A percentile compares a stretch with the other conserved stretches of the same genome.
Conservation (phyloP, 2,329 filamentous ascomycete species). For the Cladophialophora immunda region DNA sequence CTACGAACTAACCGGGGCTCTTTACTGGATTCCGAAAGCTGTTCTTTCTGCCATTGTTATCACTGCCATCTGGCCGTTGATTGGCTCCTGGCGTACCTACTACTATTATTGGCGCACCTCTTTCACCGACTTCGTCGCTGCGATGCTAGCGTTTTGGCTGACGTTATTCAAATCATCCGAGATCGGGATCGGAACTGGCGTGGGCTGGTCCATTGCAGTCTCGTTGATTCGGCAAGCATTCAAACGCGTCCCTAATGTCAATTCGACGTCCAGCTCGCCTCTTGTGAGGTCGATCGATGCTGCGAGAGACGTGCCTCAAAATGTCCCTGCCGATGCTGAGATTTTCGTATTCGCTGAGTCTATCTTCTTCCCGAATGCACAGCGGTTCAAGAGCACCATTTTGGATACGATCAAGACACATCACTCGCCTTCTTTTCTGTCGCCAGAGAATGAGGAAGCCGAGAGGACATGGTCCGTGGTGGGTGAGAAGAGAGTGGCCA, state of each 20-base stretch:
- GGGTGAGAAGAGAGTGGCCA: constrained; percentile 57
- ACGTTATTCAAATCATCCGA: constrained; percentile 69
- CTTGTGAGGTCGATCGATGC: constrained; percentile 42
- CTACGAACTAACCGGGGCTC: constrained; percentile 66
- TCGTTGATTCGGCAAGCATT: constrained; percentile 67
- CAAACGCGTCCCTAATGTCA: constrained; percentile 49
- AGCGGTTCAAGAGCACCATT: constrained; percentile 59
- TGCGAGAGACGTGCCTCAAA: constrained; percentile 33
- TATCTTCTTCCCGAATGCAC: constrained; percentile 69
- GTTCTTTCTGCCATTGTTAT: constrained; percentile 73
- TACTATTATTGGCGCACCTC: constrained; percentile 72
- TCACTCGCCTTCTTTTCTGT: constrained; percentile 52
- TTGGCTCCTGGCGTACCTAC: constrained; percentile 66
- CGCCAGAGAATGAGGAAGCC: constrained; percentile 46
- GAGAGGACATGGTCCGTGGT: constrained; percentile 65
- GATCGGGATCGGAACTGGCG: constrained; percentile 66
- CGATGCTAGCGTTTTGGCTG: constrained; percentile 71
- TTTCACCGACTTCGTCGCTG: constrained; percentile 69
- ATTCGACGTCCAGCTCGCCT: constrained; percentile 43
- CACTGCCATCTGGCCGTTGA: constrained; percentile 69
- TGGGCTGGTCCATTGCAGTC: constrained; percentile 71
- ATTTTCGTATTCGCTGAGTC: constrained; percentile 66
- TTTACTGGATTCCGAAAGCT: constrained; percentile 73
- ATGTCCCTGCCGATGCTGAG: constrained; percentile 58
- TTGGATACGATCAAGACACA: constrained; percentile 61